Conservation (phyloP, 306 rosid genomes). For the Pterocarpus santalinus region DNA sequence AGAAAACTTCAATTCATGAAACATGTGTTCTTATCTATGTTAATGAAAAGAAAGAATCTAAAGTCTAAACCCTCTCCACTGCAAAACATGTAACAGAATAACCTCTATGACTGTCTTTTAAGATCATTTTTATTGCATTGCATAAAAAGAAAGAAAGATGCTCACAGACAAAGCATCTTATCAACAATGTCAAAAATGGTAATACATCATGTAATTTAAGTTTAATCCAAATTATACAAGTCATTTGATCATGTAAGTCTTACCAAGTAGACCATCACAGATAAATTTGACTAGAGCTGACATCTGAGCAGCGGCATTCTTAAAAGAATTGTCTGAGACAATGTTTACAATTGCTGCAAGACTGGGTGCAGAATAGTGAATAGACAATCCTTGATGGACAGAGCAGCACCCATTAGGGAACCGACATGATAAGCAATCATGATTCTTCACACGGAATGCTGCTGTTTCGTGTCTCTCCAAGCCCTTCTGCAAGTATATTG, state of each 20-base stretch:
- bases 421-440: conserved; percentile 28
- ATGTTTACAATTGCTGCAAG: conserved; percentile 13
- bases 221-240: conserved; percentile 6
- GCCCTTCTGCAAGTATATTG: conserved; percentile 79
- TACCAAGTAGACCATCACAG: conserved; percentile 35
- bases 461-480: conserved; percentile 55
- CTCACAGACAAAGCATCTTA: conserved; percentile 13
- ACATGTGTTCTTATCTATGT: not conserved
- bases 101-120: conserved; percentile 6
- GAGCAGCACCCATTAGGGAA: conserved; percentile 34
- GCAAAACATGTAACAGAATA: conserved; percentile 1
- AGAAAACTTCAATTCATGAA: not conserved
- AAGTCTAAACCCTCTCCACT: conserved; percentile 19
- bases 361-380: conserved; percentile 20
- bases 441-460: conserved; percentile 36
- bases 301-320: conserved; percentile 18
- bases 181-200: not conserved
- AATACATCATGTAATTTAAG: conserved; percentile 14
- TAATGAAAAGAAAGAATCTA: not conserved
- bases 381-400: conserved; percentile 6
- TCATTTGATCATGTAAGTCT: conserved; percentile 18
- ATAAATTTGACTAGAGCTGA: conserved; percentile 12
- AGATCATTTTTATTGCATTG: conserved; percentile 29
- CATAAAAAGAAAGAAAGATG: not conserved
- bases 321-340: conserved; percentile 31